These are phyloP conservation scores for Teunomyces panamensis DNA, from an alignment of 805 yeast species.

Conservation along the genomic window DNA sequence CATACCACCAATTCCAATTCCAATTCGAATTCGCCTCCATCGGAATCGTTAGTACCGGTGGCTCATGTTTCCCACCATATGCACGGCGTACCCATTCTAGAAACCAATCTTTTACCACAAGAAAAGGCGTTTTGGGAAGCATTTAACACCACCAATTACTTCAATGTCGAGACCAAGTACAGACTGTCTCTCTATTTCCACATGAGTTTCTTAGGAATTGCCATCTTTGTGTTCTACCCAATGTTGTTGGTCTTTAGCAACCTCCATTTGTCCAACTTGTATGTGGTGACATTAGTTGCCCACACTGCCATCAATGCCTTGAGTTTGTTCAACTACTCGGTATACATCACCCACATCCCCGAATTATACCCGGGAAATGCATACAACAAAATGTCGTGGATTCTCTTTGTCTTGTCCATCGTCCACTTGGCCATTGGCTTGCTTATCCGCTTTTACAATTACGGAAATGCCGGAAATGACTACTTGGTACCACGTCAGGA, in stretches of 20 bases:
- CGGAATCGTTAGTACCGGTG: slow-evolving; percentile 1
- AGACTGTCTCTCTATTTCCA: slow-evolving; percentile 57
- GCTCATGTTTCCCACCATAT: slow-evolving; percentile 39
- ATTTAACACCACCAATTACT: slow-evolving; percentile 69
- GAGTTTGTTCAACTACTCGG: slow-evolving; percentile 53
- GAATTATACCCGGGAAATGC: slow-evolving; percentile 73
- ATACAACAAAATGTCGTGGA: slow-evolving; percentile 62
- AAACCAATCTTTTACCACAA: slow-evolving; percentile 63
- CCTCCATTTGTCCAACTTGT: slow-evolving; percentile 41
- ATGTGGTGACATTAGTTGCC: slow-evolving; percentile 21
- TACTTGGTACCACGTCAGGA: slow-evolving; percentile 13
- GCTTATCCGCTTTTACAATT: slow-evolving; percentile 26
- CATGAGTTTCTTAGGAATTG: slow-evolving; percentile 37
- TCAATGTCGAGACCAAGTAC: slow-evolving; percentile 51
- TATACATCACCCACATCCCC: slow-evolving; percentile 60
- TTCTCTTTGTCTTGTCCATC: slow-evolving; percentile 51
- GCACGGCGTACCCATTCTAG: slow-evolving; percentile 76
- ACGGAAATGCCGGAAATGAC: slow-evolving; percentile 10
- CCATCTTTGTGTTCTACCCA: slow-evolving; percentile 64
- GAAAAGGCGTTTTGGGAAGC: slow-evolving; percentile 75
- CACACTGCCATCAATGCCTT: slow-evolving; percentile 46
- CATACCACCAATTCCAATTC: not conserved
- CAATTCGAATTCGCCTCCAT: not conserved
- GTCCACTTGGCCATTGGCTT: slow-evolving; percentile 57
- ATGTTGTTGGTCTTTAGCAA: slow-evolving; percentile 61